Conservation (phyloP, 768 basidiomycete genomes). For the Boletellus ananiceps region DNA sequence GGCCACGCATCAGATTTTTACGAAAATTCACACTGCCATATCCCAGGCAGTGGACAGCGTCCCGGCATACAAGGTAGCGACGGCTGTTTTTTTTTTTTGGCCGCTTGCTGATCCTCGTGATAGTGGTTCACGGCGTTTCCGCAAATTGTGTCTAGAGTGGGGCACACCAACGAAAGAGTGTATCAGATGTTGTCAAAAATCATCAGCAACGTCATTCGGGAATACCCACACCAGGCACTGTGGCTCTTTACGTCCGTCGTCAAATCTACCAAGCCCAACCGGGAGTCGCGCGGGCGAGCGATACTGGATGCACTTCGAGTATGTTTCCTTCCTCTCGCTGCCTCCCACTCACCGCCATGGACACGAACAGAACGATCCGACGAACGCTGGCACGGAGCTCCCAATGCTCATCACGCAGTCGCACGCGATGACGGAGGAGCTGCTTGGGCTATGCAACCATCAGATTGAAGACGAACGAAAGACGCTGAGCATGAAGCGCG, state of each 20-base stretch:
- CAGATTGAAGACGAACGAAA: conserved; percentile 38
- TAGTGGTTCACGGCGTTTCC: conserved; percentile 97
- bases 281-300: conserved; percentile 54
- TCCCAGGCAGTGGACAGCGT: conserved; percentile 51
- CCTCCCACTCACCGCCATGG: not conserved
- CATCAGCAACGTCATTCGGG: conserved; percentile 67
- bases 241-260: conserved; percentile 91
- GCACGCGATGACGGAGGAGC: conserved; percentile 59
- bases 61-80: conserved; percentile 72
- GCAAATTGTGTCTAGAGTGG: conserved; percentile 93
- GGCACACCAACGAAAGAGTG: conserved; percentile 62
- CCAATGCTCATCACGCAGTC: conserved; percentile 50
- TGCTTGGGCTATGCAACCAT: conserved; percentile 63
- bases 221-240: conserved; percentile 85
- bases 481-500: conserved; percentile 42
- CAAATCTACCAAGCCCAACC: conserved; percentile 68
- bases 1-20: conserved; percentile 38
- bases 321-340: conserved; percentile 7
- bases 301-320: conserved; percentile 62
- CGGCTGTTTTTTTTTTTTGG: not conserved
- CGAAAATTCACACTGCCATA: conserved; percentile 55
- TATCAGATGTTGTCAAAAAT: conserved; percentile 57
- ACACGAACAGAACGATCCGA: conserved; percentile 41
- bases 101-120: conserved; percentile 9
- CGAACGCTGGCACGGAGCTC: conserved; percentile 39